Base-by-base conservation (phyloP, 1,284 basidiomycete genomes). In the Ustilago shanxiensis region DNA sequence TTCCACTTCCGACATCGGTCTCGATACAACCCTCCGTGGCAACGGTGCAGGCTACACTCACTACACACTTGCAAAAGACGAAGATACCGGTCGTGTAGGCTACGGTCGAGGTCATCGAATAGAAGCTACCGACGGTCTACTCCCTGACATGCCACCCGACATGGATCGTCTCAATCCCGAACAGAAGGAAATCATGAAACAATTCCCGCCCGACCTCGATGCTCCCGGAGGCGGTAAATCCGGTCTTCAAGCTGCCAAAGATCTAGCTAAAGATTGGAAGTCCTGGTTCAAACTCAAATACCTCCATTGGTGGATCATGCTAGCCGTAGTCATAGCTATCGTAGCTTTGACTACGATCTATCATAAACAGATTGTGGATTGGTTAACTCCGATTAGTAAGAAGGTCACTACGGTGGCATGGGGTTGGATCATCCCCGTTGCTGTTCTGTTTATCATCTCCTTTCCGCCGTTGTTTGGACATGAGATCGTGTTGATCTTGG, bases 401-500 rank as follows among this genome's bases (percentile, higher is more conserved):
- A 91, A 90, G 89, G 87, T 93, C 83, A 89, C 91, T 72, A 82
- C 88, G 35, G 72, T 89, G 20, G 84, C 87, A 11, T 88, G 83
- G 45, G 94, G 94, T 20, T 95, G 91, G 91, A 86, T 92, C 18
- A 93, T 96, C 49, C 94, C 94, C 1, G 93, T 95, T 54, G 92
- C 87, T 50, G 88, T 94, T 57, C 88, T 93, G 28, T 92, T 93
- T 82, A 88, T 93, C 74, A 90, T 93, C 41, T 82, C 62, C 16
- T 77, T 78, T 58, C 68, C 81, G 5, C 69, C 62, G 14, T 88
- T 93, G 13, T 93, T 93, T 75, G 92, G 92, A 6, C 91, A 92
- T 74, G 92, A 93, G 87, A 91, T 93, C 71, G 89, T 93, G 28
- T 91, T 90, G 8, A 89, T 93, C 41, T 87, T 93, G 10, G 91